Evolutionary conservation across 2,329 filamentous ascomycete species (phyloP).

Genomic region (Alternaria novae-zelandiae): DNA sequence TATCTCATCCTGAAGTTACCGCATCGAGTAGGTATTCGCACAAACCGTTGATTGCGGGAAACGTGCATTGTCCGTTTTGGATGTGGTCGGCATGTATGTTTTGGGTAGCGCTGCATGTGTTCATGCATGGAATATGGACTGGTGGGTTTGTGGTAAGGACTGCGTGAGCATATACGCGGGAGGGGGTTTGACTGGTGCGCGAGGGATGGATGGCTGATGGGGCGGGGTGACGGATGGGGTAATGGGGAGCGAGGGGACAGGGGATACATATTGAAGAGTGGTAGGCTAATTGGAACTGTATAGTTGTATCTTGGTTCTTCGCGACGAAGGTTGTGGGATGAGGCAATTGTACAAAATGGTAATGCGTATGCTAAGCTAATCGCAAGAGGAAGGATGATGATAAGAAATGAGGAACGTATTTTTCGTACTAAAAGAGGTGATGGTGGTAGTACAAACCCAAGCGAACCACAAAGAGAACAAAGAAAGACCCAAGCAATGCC

Average conservation of each 20-base stretch:
- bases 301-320: not conserved
- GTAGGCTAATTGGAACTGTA: not conserved
- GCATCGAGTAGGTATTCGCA: not conserved
- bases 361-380: not conserved
- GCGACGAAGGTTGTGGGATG: not conserved
- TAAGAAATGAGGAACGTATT: not conserved
- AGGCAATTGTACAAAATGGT: not conserved
- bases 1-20: not conserved
- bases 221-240: not conserved
- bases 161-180: not conserved
- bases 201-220: not conserved
- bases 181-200: not conserved
- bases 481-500: not conserved
- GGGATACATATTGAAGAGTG: not conserved
- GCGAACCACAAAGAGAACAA: not conserved
- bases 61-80: slow-evolving; percentile 2
- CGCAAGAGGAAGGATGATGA: not conserved
- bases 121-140: not conserved
- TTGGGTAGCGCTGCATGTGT: not conserved
- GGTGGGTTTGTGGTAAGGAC: not conserved
- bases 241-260: not conserved
- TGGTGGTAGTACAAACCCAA: not conserved
- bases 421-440: not conserved
- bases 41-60: not conserved
- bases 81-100: not conserved